A percentile compares a stretch with the other conserved stretches of the same genome.
Evolutionary conservation across 192 early-diverging fungal genomes (phyloP).

Genomic region (Backusella circina): DNA sequence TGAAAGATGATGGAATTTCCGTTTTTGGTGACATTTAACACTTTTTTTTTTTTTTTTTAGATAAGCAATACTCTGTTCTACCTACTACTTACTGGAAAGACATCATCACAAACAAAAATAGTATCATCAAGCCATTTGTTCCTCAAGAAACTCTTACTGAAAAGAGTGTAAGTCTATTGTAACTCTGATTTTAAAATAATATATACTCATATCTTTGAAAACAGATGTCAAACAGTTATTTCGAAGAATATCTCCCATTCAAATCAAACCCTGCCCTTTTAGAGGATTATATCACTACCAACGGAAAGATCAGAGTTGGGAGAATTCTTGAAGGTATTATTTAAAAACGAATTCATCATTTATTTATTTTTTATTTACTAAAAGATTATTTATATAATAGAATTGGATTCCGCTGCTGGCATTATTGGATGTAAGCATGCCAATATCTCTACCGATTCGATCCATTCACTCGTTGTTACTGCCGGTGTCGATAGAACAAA

Average conservation of each 20-base stretch:
- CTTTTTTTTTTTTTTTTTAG: background rate
- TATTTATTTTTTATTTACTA: background rate
- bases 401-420: constrained; percentile 82
- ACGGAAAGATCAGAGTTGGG: constrained; percentile 73
- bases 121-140: background rate
- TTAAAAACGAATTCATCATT: background rate
- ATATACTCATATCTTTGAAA: constrained; percentile 35
- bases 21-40: background rate
- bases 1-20: background rate
- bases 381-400: background rate
- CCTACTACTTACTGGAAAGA: constrained; percentile 42
- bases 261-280: constrained; percentile 64
- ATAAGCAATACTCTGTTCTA: constrained; percentile 34
- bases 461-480: constrained; percentile 76
- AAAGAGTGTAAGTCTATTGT: constrained; percentile 13
- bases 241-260: constrained; percentile 77
- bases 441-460: constrained; percentile 32
- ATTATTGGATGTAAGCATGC: constrained; percentile 75
- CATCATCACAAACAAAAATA: constrained; percentile 19
- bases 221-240: constrained; percentile 68
- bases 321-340: constrained; percentile 74
- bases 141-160: background rate
- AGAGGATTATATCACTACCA: constrained; percentile 78
- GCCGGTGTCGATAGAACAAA: constrained; percentile 88
- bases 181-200: background rate